phyloP scores from a whole-genome alignment of 768 basidiomycete species.

The Phallus indusiatus region DNA sequence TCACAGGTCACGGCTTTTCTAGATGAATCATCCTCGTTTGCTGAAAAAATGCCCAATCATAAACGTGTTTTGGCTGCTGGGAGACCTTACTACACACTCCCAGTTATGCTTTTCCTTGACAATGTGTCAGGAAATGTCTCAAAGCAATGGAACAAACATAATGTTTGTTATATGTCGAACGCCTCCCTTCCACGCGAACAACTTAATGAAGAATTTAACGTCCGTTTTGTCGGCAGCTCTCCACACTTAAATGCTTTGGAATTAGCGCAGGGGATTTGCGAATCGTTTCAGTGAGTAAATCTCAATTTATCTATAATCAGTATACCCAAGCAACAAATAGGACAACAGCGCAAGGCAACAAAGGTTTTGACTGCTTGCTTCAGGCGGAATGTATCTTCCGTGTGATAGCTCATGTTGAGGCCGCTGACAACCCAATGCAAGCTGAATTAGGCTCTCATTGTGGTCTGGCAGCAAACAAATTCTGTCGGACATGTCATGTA shows the following conservation, averaged over 20 bases:
- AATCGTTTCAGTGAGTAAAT: not conserved
- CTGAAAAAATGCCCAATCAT: slow-evolving; percentile 16
- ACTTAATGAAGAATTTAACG: slow-evolving; percentile 23
- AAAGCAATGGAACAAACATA: slow-evolving; percentile 32
- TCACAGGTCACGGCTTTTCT: not conserved
- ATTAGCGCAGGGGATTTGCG: not conserved
- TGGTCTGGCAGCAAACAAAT: slow-evolving; percentile 25
- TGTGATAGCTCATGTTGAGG: slow-evolving; percentile 14
- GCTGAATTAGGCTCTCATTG: slow-evolving; percentile 10
- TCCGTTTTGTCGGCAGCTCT: slow-evolving; percentile 23
- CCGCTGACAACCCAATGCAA: slow-evolving; percentile 15
- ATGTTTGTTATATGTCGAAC: slow-evolving; percentile 28
- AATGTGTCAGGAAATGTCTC: slow-evolving; percentile 27
- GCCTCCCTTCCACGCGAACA: slow-evolving; percentile 19
- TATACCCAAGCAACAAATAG: not conserved
- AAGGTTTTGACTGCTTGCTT: not conserved
- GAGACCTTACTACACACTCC: slow-evolving; percentile 14
- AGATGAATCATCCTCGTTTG: slow-evolving; percentile 3
- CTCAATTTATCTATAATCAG: not conserved
- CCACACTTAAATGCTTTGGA: slow-evolving; percentile 13
- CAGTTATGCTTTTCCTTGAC: slow-evolving; percentile 26
- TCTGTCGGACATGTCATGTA: slow-evolving; percentile 28
- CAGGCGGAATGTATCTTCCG: not conserved
- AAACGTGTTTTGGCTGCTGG: slow-evolving; percentile 13
- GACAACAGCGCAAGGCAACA: not conserved